phyloP scores from a whole-genome alignment of 202 grass and related monocot genomes.

The Cymbopogon flexuosus region DNA sequence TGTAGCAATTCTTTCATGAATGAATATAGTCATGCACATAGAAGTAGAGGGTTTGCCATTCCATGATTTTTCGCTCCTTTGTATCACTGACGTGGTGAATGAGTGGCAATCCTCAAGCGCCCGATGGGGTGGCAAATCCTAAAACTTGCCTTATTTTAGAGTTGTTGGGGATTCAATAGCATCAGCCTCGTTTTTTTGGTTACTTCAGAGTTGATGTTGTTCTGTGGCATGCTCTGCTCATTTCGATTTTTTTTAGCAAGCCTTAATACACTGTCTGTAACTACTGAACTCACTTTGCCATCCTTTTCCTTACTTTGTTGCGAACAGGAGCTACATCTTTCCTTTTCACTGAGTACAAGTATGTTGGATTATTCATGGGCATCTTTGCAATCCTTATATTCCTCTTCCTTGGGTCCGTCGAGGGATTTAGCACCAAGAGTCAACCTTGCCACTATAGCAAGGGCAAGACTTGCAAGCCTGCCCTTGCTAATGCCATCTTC shows the following conservation, averaged over 20 bases:
- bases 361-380: conserved; percentile 74
- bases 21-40: neutral
- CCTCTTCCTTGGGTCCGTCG: conserved; percentile 76
- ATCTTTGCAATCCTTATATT: conserved; percentile 73
- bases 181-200: conserved; percentile 29
- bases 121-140: neutral
- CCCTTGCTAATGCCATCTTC: conserved; percentile 70
- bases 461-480: conserved; percentile 67
- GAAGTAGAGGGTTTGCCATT: neutral
- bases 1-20: neutral
- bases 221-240: conserved; percentile 1
- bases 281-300: conserved; percentile 6
- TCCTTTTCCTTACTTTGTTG: conserved; percentile 12
- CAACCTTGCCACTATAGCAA: conserved; percentile 80
- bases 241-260: conserved; percentile 6
- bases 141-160: neutral
- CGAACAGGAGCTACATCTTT: conserved; percentile 71
- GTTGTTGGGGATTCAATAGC: neutral
- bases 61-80: neutral
- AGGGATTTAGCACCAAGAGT: conserved; percentile 73
- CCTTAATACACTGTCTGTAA: conserved; percentile 15
- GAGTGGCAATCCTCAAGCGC: neutral
- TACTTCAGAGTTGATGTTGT: neutral
- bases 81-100: neutral
- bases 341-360: conserved; percentile 77